Evolutionary conservation across 2,329 filamentous ascomycete genomes (phyloP).

Genomic region (Aspergillus oerlinghausenensis): DNA sequence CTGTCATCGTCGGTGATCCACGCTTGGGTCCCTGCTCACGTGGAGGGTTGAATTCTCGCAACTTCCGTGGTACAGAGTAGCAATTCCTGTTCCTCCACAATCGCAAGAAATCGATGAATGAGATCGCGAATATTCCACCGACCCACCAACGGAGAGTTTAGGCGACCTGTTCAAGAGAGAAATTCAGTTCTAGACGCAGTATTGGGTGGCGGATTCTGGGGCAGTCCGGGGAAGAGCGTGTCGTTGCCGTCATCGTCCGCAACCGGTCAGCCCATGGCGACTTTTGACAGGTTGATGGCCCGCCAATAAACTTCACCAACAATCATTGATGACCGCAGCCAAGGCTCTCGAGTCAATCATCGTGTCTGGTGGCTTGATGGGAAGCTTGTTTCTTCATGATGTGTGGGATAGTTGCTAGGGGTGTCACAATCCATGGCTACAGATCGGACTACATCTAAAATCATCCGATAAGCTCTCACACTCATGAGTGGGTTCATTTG

Average conservation of each 20-base stretch:
- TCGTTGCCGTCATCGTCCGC: neutral
- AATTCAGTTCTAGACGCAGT: neutral
- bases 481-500: too few species aligned
- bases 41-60: neutral
- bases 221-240: neutral
- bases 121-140: neutral
- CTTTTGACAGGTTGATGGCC: neutral
- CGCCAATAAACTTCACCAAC: neutral
- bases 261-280: neutral
- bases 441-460: too few species aligned
- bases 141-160: neutral
- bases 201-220: neutral
- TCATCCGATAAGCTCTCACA: neutral
- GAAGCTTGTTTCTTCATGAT: neutral
- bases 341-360: neutral
- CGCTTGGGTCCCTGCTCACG: neutral
- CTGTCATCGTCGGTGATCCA: neutral
- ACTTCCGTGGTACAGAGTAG: neutral
- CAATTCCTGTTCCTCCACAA: neutral
- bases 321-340: neutral
- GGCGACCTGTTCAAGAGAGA: neutral
- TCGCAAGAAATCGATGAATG: neutral
- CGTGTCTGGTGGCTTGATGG: too few species aligned
- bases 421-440: neutral
- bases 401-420: neutral